Base-by-base conservation (phyloP, 352 stramenopile genomes). In the Globisporangium acanthophoron region DNA sequence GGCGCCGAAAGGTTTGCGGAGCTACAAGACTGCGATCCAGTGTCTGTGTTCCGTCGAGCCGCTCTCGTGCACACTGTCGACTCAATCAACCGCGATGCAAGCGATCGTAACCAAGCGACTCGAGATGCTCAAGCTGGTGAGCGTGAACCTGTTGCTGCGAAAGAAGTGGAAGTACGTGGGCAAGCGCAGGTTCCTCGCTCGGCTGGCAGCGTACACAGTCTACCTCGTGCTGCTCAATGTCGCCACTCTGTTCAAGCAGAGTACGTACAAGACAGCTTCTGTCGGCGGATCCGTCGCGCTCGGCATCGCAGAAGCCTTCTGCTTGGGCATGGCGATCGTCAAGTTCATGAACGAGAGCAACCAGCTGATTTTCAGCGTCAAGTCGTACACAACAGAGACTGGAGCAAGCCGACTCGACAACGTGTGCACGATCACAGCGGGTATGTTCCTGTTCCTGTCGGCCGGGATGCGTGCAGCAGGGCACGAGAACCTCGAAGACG, bases 111-210 rank as follows among this genome's bases (percentile, higher is more conserved):
- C 70, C 11, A 69, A 68, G 16, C 73, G 78, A 4, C 60, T 86
- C 1, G 71, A 85, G 59, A 80, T 86, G 61, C 74, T 88, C 16
- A 76, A 79, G 48, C 63, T 80, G 15, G 59, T 76, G 3, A 69
- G 85, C 48, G 73, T 88, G 9, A 69, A 78, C 54, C 65, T 76
- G 44, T 50, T 85, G 21, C 55, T 88, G 16, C 54, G 69, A 39
- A 86, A 85, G 48, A 88, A 88, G 35, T 88, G 73, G 78, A 81
- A 88, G 33, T 88, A 82, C 49, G 71, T 85, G 21, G 78, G 78
- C 15, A 73, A 69, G 46, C 40, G 63, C 3, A 66, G 75, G 3
- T 85, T 86, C 43, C 66, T 78, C n/a, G 52, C 47, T 15, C 68
- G 76, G 7, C 57, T 86, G 1, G 57, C 49, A 16, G 51, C 68